Conservation (phyloP, 129 eudicot species). For the Solidago caesia region DNA sequence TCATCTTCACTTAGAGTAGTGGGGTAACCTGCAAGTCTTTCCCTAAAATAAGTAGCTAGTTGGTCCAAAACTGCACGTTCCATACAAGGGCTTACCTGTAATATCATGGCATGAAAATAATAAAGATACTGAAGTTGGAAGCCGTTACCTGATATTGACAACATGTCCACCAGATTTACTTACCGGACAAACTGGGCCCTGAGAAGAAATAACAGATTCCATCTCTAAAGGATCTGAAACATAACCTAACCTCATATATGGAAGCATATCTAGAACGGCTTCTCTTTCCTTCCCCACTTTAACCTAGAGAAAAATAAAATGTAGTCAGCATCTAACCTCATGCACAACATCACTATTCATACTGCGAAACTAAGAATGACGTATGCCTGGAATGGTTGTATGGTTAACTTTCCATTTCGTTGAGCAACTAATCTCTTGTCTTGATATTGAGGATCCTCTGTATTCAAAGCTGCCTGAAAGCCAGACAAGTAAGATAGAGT, state of each 20-base stretch:
- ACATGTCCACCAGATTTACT: conserved; percentile 27
- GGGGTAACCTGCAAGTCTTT: conserved; percentile 71
- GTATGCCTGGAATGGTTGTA: conserved; percentile 68
- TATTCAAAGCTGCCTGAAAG: conserved; percentile 79
- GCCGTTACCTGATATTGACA: conserved; percentile 6
- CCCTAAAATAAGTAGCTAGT: conserved; percentile 64
- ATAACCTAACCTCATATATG: conserved; percentile 91
- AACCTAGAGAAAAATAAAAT: conserved; percentile 46
- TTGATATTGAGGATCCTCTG: conserved; percentile 98
- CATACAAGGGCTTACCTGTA: conserved; percentile 88
- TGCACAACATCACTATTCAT: not conserved
- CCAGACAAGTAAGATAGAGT: conserved; percentile 10
- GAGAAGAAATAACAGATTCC: conserved; percentile 87
- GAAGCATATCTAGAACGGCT: conserved; percentile 83
- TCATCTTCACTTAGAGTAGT: conserved; percentile 84
- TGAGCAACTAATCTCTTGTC: conserved; percentile 96
- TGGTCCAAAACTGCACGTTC: conserved; percentile 91
- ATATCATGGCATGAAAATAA: conserved; percentile 15
- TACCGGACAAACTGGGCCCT: conserved; percentile 96
- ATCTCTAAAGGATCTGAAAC: conserved; percentile 93
- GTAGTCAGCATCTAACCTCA: conserved; percentile 20
- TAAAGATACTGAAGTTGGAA: not conserved
- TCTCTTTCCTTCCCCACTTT: conserved; percentile 87
- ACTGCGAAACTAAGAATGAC: conserved; percentile 18
- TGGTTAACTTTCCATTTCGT: conserved; percentile 81